Percentiles rank a stretch among this genome's conserved stretches.
Conservation (phyloP, 2,329 filamentous ascomycete species). For the Lasiodiplodia gonubiensis region DNA sequence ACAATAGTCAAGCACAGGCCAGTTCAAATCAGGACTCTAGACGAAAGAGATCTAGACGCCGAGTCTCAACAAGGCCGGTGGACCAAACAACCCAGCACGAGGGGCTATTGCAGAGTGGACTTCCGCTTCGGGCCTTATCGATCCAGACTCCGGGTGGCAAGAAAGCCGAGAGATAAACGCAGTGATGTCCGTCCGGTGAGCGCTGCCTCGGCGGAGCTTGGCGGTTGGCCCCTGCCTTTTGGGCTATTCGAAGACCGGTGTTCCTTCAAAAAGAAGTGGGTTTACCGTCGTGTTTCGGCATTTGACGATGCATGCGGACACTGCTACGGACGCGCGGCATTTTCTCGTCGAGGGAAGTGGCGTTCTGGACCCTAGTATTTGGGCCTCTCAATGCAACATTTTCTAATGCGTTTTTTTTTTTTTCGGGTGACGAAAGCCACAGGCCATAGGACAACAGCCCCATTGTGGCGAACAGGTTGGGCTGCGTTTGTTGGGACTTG, state of each 20-base stretch:
- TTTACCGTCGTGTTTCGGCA: conserved; percentile 6
- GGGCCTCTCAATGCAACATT: background rate
- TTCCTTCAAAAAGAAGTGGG: background rate
- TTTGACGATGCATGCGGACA: background rate
- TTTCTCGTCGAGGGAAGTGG: background rate
- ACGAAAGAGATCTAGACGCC: background rate
- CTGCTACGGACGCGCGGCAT: conserved; percentile 1
- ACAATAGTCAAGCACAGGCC: background rate
- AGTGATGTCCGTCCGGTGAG: background rate
- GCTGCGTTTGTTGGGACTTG: conserved; percentile 14
- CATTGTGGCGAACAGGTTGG: conserved; percentile 1
- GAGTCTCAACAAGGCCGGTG: background rate
- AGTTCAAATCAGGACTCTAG: background rate
- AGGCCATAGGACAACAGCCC: background rate
- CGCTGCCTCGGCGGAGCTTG: background rate
- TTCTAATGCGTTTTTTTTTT: background rate
- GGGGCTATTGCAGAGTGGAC: background rate
- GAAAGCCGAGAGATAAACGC: conserved; percentile 9
- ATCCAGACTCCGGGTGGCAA: background rate
- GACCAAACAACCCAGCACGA: background rate
- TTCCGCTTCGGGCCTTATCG: background rate
- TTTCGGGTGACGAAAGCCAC: background rate
- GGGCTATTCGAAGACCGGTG: background rate
- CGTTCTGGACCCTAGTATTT: background rate
- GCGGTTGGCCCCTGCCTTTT: background rate